A percentile compares a stretch with the other conserved stretches of the same genome.
These are phyloP conservation scores for Heliocybe sulcata DNA, from an alignment of 1,284 basidiomycete species.

Conservation along the genomic window DNA sequence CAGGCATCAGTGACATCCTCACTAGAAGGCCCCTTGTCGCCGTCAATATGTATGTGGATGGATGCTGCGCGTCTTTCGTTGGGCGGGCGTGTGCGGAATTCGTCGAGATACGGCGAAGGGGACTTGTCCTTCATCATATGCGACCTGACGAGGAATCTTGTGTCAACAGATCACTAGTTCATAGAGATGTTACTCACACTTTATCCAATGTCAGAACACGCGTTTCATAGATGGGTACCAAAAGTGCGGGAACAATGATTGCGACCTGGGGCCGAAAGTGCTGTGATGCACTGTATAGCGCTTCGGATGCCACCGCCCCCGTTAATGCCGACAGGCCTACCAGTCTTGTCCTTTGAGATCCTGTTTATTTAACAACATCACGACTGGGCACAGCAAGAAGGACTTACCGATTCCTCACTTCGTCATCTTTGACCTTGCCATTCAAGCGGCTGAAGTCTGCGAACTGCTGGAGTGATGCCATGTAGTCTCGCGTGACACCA, in stretches of 20 bases:
- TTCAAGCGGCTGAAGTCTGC: constrained; percentile 49
- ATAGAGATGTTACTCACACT: constrained; percentile 49
- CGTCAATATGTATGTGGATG: constrained; percentile 81
- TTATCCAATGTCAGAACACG: constrained; percentile 55
- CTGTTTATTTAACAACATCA: constrained; percentile 4
- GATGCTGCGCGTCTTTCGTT: constrained; percentile 80
- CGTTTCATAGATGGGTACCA: constrained; percentile 65
- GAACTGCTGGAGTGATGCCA: constrained; percentile 65
- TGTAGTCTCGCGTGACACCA: constrained; percentile 63
- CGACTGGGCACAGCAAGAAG: neutral
- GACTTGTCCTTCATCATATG: constrained; percentile 58
- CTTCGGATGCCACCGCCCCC: constrained; percentile 81
- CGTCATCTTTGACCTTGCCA: constrained; percentile 42
- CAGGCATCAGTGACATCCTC: constrained; percentile 72
- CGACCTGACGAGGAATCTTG: constrained; percentile 32
- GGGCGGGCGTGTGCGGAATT: constrained; percentile 72
- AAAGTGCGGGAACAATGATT: constrained; percentile 68
- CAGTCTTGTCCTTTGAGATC: constrained; percentile 61
- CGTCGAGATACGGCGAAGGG: constrained; percentile 69
- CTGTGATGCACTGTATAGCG: constrained; percentile 69
- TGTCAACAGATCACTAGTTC: neutral
- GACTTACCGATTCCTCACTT: constrained; percentile 62
- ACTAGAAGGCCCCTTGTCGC: constrained; percentile 77
- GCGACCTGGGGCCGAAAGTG: constrained; percentile 73
- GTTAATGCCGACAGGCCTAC: constrained; percentile 83